Conservation (phyloP, 495 filamentous ascomycete species). For the Filosporella fistucella region DNA sequence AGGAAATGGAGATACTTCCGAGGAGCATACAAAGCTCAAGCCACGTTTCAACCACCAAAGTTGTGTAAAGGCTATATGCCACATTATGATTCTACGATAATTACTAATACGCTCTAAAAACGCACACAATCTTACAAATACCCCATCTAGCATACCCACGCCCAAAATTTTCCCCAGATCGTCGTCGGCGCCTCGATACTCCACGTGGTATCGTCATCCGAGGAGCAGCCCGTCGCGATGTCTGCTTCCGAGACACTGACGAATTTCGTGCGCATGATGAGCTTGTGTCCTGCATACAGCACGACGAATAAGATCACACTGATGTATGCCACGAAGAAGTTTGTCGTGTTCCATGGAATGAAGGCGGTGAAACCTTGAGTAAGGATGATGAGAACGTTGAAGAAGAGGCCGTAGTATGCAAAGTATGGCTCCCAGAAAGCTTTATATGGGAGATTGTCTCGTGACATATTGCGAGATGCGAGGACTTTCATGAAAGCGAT, state of each 20-base stretch:
- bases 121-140: too few species aligned
- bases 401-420: slow-evolving; percentile 54
- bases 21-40: too few species aligned
- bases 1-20: too few species aligned
- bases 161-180: slow-evolving; percentile 20
- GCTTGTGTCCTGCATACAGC: slow-evolving; percentile 49
- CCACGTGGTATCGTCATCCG: slow-evolving; percentile 39
- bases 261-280: slow-evolving; percentile 37
- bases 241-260: slow-evolving; percentile 41
- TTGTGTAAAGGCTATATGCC: too few species aligned
- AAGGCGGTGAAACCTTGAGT: slow-evolving; percentile 53
- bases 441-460: slow-evolving; percentile 52
- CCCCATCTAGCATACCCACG: too few species aligned
- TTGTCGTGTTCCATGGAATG: slow-evolving; percentile 37
- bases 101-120: too few species aligned
- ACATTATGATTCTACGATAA: too few species aligned
- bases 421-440: slow-evolving; percentile 56
- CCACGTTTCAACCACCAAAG: too few species aligned
- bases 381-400: slow-evolving; percentile 47
- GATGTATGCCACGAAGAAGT: slow-evolving; percentile 50
- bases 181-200: slow-evolving; percentile 39
- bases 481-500: slow-evolving; percentile 54
- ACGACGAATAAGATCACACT: slow-evolving; percentile 49
- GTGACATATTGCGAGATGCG: slow-evolving; percentile 47
- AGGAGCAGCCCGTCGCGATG: slow-evolving; percentile 40